phyloP scores from a whole-genome alignment of 78 protist species.

The Anaeramoeba flamelloides region DNA sequence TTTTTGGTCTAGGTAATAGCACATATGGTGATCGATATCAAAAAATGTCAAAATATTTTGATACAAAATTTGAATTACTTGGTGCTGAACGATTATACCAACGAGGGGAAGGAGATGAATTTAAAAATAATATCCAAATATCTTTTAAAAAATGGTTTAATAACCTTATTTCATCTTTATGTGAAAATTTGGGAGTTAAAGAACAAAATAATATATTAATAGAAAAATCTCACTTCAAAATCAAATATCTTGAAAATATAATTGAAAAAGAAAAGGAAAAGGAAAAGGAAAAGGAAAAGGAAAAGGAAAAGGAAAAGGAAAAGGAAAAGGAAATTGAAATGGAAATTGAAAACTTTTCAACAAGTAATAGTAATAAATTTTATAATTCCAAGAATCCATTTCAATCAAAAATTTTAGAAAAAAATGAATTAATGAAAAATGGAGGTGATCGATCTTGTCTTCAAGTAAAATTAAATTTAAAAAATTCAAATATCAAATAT shows the following conservation, averaged over 20 bases:
- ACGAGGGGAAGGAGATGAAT: neutral
- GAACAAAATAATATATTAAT: too few species aligned
- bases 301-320: too few species aligned
- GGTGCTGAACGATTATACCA: neutral
- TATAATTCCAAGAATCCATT: neutral
- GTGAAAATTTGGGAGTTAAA: too few species aligned
- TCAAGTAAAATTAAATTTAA: neutral
- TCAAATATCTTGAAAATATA: too few species aligned
- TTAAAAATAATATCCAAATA: too few species aligned
- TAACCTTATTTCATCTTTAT: too few species aligned
- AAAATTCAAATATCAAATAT: neutral
- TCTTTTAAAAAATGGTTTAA: too few species aligned
- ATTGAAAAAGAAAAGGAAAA: too few species aligned
- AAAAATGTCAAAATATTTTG: neutral
- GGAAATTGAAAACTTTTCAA: too few species aligned
- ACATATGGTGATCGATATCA: neutral
- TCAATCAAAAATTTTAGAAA: neutral
- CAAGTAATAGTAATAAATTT: neutral
- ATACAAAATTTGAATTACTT: neutral
- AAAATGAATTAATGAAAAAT: neutral
- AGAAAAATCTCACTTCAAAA: too few species aligned
- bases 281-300: too few species aligned
- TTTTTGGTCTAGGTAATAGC: neutral
- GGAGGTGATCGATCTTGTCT: neutral
- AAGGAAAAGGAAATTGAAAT: too few species aligned